These are phyloP conservation scores for Zygnema cylindricum DNA, from an alignment of 139 green algal species.

Conservation along the genomic window DNA sequence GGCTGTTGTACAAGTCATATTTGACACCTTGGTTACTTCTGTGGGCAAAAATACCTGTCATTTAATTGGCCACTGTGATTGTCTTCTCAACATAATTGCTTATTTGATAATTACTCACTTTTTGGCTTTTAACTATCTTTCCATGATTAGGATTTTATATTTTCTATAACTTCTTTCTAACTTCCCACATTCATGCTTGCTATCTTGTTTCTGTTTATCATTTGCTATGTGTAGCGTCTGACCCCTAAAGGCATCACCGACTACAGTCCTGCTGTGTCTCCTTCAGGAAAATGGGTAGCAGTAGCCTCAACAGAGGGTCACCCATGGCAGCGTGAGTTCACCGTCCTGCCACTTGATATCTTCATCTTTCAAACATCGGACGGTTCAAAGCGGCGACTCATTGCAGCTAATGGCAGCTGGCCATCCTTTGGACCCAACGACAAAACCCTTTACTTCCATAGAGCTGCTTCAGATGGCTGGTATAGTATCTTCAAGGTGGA, in stretches of 20 bases:
- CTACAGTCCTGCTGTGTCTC: conserved; percentile 18
- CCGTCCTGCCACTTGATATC: conserved; percentile 5
- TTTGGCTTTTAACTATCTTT: no score
- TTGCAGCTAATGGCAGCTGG: conserved; percentile 14
- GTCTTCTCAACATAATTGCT: no score
- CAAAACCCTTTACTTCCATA: conserved; percentile 22
- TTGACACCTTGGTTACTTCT: no score
- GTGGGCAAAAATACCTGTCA: no score
- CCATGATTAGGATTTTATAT: no score
- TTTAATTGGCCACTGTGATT: no score
- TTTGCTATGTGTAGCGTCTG: conserved; percentile 1
- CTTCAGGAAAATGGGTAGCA: conserved; percentile 29
- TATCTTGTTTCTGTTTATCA: conserved; percentile 7
- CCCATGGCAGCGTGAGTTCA: neutral
- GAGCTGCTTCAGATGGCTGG: neutral
- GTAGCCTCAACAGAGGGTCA: neutral
- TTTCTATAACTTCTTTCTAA: no score
- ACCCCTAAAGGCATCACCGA: conserved; percentile 9
- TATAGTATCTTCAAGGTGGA: neutral
- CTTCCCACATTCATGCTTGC: no score
- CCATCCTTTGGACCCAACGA: neutral
- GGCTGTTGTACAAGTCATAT: no score
- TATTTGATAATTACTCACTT: no score
- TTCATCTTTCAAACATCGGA: neutral
- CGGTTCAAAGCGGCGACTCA: neutral